Conservation (phyloP, 768 basidiomycete species). For the Tylopilus sp. region DNA sequence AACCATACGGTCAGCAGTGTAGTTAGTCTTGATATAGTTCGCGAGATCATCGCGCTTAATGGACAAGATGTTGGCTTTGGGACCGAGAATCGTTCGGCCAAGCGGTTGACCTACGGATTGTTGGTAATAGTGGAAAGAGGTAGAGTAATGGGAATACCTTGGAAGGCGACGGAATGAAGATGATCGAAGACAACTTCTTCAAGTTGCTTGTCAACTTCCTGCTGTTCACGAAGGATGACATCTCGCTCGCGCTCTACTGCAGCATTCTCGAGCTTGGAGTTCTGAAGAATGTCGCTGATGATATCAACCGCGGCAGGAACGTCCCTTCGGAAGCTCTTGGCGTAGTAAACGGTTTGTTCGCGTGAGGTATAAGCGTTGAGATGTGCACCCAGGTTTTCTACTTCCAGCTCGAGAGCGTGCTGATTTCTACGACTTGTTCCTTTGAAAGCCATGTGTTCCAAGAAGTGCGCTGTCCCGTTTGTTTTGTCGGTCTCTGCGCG, state of each 20-base stretch:
- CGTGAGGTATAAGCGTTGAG: conserved; percentile 98
- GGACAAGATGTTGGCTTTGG: conserved; percentile 92
- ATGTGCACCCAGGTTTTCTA: conserved; percentile 96
- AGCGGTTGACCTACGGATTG: conserved; percentile 75
- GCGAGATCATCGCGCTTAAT: conserved; percentile 88
- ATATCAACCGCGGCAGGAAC: conserved; percentile 90
- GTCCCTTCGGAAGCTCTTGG: conserved; percentile 97
- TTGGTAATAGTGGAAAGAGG: conserved; percentile 8
- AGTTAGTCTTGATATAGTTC: conserved; percentile 95
- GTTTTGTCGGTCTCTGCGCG: conserved; percentile 94
- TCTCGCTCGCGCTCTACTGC: conserved; percentile 96
- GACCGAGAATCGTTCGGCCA: conserved; percentile 96
- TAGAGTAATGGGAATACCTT: conserved; percentile 48
- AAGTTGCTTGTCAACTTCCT: conserved; percentile 97
- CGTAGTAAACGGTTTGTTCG: conserved; percentile 99
- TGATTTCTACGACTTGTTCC: conserved; percentile 88
- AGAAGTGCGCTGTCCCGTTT: conserved; percentile 96
- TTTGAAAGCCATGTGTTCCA: conserved; percentile 99
- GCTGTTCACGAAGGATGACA: conserved; percentile 94
- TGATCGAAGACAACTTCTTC: conserved; percentile 99
- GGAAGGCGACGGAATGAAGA: conserved; percentile 94
- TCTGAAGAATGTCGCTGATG: conserved; percentile 96
- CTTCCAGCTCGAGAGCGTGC: conserved; percentile 90
- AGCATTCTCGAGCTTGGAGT: conserved; percentile 82
- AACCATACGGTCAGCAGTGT: conserved; percentile 98